Percentiles rank a stretch among this genome's conserved stretches.
These are phyloP conservation scores for Helminthosporium solani DNA, from an alignment of 2,329 filamentous ascomycete genomes.

Conservation along the genomic window DNA sequence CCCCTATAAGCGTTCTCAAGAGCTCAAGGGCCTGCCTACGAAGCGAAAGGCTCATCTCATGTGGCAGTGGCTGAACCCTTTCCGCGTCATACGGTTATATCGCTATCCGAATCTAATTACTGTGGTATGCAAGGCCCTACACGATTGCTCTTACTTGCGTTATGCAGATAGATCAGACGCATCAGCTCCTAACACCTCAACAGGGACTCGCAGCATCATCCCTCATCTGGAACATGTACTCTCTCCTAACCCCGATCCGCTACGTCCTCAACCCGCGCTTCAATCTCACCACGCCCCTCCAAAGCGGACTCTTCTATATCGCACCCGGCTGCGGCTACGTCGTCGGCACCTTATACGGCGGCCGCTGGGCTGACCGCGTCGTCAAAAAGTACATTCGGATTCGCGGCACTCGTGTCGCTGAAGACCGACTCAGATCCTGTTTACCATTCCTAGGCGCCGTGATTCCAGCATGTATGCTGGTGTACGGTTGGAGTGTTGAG, in stretches of 20 bases:
- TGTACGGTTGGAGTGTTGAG: slow-evolving; percentile 68
- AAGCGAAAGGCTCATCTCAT: slow-evolving; percentile 56
- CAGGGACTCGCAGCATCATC: slow-evolving; percentile 59
- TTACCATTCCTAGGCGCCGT: slow-evolving; percentile 58
- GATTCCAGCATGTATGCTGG: slow-evolving; percentile 63
- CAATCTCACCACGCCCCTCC: slow-evolving; percentile 63
- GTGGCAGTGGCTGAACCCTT: slow-evolving; percentile 65
- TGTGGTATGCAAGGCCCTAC: slow-evolving; percentile 24
- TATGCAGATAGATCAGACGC: neutral
- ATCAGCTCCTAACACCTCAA: neutral
- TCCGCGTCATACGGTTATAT: slow-evolving; percentile 64
- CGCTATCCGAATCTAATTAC: slow-evolving; percentile 67
- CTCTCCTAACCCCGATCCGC: slow-evolving; percentile 67
- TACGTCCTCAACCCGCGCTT: slow-evolving; percentile 76
- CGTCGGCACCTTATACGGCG: slow-evolving; percentile 69
- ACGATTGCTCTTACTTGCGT: no score
- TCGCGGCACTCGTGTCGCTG: slow-evolving; percentile 62
- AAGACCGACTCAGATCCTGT: slow-evolving; percentile 62
- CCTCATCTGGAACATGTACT: slow-evolving; percentile 76
- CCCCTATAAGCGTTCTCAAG: slow-evolving; percentile 61
- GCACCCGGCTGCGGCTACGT: slow-evolving; percentile 71
- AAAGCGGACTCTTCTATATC: slow-evolving; percentile 72
- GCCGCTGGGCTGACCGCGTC: slow-evolving; percentile 66
- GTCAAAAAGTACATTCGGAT: slow-evolving; percentile 66
- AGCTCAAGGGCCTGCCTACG: slow-evolving; percentile 58